Evolutionary conservation across 768 basidiomycete species (phyloP).

Genomic region (Glaciozyma martinii): DNA sequence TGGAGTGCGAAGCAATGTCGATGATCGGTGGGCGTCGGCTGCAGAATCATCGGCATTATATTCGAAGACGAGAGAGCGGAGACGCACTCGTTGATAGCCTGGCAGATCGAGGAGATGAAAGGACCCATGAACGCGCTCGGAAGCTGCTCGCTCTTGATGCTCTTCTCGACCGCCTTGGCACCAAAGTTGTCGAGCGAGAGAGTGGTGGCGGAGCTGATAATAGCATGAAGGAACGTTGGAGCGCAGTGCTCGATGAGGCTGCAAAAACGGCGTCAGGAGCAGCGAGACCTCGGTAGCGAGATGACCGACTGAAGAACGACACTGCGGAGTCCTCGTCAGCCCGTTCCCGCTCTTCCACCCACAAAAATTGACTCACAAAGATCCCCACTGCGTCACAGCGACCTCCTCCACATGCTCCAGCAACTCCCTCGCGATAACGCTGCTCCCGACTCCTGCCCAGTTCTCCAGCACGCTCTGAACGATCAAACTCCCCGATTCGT

Average conservation of each 20-base stretch:
- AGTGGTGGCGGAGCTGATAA: background rate
- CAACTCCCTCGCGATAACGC: slow-evolving; percentile 16
- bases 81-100: background rate
- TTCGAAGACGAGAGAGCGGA: too few relatives aligned
- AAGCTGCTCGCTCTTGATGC: background rate
- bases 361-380: slow-evolving; percentile 6
- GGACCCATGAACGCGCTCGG: background rate
- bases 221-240: slow-evolving; percentile 2
- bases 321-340: background rate
- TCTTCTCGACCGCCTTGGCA: slow-evolving; percentile 21
- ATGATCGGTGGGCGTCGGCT: background rate
- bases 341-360: rapidly evolving
- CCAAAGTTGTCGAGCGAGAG: slow-evolving; percentile 18
- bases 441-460: slow-evolving; percentile 10
- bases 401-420: background rate
- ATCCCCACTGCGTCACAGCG: slow-evolving; percentile 13
- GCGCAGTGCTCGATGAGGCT: slow-evolving; percentile 17
- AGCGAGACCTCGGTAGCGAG: background rate
- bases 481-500: slow-evolving; percentile 20
- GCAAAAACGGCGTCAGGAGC: background rate
- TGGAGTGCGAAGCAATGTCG: slow-evolving; percentile 6
- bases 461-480: slow-evolving; percentile 28
- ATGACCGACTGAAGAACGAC: slow-evolving; percentile 1
- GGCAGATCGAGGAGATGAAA: slow-evolving; percentile 4
- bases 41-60: background rate